Base-by-base conservation (phyloP, 257 asterid species). In the Voacanga thouarsii region DNA sequence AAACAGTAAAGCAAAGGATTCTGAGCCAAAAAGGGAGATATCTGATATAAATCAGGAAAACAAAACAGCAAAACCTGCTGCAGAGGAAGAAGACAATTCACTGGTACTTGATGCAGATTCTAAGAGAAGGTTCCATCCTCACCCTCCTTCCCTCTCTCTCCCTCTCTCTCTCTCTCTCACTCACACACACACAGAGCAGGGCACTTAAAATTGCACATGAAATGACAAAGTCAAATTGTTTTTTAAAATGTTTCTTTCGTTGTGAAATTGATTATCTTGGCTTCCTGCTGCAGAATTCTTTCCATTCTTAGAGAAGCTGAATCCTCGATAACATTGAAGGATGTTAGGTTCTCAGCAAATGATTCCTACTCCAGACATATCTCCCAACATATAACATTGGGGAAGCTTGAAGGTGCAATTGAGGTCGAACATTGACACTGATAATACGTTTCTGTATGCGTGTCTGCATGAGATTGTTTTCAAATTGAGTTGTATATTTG, bases 331-430 rank as follows among this genome's bases (percentile, higher is more conserved):
- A 86, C 92, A 21, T 87, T 92, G 51, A 88, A 90, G 10, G 71
- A 86, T 53, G 75, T 89, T 12, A 85, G 55, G 76, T 30, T 43
- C 74, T 87, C 90, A 79, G 88, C 91, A 44, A 88, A 89, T 82
- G 72, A 71, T 24, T 76, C 66, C 49, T 73, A 80, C 24, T 86
- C 92, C 65, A 91, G 79, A 77, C 75, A 24, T 82, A 78, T 33
- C 49, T 56, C 71, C 7, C 93, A 92, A 59, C 82, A 64, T 81
- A 77, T 96, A 65, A 92, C 97, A 59, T 51, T 84, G 83, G 99
- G 99, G 81, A 96, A 85, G 83, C 90, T 90, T 72, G 97, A 93
- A 84, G 91, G 89, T 65, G 82, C 91, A 47, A 75, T 89, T 71
- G 90, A 90, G 99, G 99, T 92, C 85, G 81, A 82, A 55, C 77